Conservation (phyloP, 176 grass and related monocot genomes). For the Areca catechu region DNA sequence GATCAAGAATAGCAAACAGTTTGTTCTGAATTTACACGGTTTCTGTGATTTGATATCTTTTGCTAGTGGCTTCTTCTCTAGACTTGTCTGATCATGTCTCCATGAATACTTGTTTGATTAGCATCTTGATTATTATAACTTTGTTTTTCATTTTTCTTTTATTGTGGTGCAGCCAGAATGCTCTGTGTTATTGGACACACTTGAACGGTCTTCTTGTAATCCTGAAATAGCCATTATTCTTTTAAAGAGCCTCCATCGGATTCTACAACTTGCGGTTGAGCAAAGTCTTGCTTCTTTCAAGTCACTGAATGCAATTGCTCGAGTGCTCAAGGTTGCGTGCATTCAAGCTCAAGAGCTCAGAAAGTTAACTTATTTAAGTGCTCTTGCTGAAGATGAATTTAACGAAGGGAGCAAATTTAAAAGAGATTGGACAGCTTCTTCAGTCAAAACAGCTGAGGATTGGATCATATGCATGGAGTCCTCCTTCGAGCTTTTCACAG, state of each 20-base stretch:
- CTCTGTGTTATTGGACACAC: slow-evolving; percentile 52
- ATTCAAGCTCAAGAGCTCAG: slow-evolving; percentile 65
- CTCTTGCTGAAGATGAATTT: slow-evolving; percentile 21
- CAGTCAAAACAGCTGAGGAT: slow-evolving; percentile 27
- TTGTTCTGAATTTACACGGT: no score
- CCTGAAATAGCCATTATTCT: slow-evolving; percentile 59
- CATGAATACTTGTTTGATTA: no score
- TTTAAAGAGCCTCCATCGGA: slow-evolving; percentile 76
- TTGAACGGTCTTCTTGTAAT: slow-evolving; percentile 55
- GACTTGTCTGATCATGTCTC: no score
- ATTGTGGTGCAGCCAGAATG: slow-evolving; percentile 84
- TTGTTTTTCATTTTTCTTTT: slow-evolving; percentile 5
- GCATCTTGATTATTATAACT: no score
- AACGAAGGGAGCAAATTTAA: slow-evolving; percentile 24
- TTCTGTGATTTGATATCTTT: no score
- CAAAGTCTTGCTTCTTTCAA: slow-evolving; percentile 81
- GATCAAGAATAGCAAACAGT: no score
- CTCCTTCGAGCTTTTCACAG: slow-evolving; percentile 78
- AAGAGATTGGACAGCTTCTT: slow-evolving; percentile 23
- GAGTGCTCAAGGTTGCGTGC: slow-evolving; percentile 70
- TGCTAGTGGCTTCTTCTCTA: no score
- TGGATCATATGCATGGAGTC: slow-evolving; percentile 56
- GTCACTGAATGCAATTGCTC: slow-evolving; percentile 54
- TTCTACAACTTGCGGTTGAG: slow-evolving; percentile 69
- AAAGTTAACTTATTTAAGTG: slow-evolving; percentile 27